Evolutionary conservation across 2,329 filamentous ascomycete species (phyloP).

Genomic region (Dothidotthia symphoricarpi): DNA sequence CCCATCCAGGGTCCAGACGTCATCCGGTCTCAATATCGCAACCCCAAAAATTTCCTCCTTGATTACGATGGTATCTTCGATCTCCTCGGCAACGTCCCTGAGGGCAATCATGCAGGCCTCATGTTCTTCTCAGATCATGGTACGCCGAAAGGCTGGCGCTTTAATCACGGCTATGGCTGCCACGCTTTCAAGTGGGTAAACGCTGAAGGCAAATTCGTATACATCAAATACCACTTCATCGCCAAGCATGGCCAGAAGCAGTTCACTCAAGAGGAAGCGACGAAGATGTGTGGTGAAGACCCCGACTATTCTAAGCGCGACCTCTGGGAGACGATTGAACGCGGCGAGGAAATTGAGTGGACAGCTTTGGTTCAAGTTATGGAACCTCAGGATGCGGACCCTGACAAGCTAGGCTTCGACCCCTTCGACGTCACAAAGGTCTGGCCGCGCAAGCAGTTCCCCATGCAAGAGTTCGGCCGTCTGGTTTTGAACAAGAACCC

Average conservation of each 20-base stretch:
- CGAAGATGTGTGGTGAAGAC: constrained; percentile 49
- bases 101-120: constrained; percentile 49
- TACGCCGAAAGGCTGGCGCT: constrained; percentile 49
- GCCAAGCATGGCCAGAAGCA: constrained; percentile 51
- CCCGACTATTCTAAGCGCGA: constrained; percentile 53
- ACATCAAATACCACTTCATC: constrained; percentile 54
- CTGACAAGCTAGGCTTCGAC: constrained; percentile 53
- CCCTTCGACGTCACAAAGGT: constrained; percentile 56
- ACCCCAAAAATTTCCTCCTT: constrained; percentile 51
- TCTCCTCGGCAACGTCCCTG: constrained; percentile 50
- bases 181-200: constrained; percentile 53
- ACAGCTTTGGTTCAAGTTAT: constrained; percentile 49
- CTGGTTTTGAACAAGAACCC: constrained; percentile 56
- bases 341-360: constrained; percentile 45
- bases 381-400: constrained; percentile 48
- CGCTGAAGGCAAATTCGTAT: constrained; percentile 50
- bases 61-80: constrained; percentile 53
- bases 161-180: constrained; percentile 45
- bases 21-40: constrained; percentile 49
- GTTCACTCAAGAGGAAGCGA: constrained; percentile 48
- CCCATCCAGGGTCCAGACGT: constrained; percentile 51
- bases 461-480: constrained; percentile 51
- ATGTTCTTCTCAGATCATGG: constrained; percentile 55
- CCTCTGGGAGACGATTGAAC: constrained; percentile 47
- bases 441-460: constrained; percentile 52